Conservation (phyloP, 805 yeast genomes). For the Kurtzmaniella cleridarum region DNA sequence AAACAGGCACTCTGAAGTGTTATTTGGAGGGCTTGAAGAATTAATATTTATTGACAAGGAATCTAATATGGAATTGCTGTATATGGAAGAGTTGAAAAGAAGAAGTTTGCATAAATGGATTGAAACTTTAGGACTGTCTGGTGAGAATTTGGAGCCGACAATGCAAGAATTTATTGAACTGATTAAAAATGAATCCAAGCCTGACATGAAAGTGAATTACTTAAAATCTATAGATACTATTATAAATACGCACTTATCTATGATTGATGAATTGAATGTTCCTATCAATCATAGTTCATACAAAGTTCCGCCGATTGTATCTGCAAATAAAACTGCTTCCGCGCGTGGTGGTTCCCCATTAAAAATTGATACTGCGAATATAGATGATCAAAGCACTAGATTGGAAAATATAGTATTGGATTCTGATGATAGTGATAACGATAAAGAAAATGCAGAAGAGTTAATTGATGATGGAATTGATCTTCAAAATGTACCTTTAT, state of each 20-base stretch:
- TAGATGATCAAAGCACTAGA: neutral
- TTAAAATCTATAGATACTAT: constrained; percentile 23
- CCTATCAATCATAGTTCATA: constrained; percentile 2
- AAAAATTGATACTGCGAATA: neutral
- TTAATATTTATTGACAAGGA: constrained; percentile 62
- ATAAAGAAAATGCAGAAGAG: neutral
- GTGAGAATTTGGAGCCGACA: constrained; percentile 10
- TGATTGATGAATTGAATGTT: constrained; percentile 16
- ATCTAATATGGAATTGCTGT: constrained; percentile 39
- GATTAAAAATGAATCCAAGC: constrained; percentile 16
- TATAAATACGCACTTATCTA: constrained; percentile 24
- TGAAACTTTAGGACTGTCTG: constrained; percentile 13
- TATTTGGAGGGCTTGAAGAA: constrained; percentile 68
- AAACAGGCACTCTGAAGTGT: constrained; percentile 40
- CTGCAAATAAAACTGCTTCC: neutral
- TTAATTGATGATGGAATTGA: constrained; percentile 1
- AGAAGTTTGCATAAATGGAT: constrained; percentile 32
- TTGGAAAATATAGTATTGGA: neutral
- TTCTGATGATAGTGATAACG: neutral
- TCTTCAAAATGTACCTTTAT: too few species aligned
- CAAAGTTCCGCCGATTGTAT: neutral
- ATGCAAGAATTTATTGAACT: constrained; percentile 11
- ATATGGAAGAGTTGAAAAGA: constrained; percentile 35
- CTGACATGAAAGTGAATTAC: constrained; percentile 14
- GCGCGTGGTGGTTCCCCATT: neutral